These are phyloP conservation scores for Gomphus bonarii DNA, from an alignment of 1,284 basidiomycete species.

Conservation along the genomic window DNA sequence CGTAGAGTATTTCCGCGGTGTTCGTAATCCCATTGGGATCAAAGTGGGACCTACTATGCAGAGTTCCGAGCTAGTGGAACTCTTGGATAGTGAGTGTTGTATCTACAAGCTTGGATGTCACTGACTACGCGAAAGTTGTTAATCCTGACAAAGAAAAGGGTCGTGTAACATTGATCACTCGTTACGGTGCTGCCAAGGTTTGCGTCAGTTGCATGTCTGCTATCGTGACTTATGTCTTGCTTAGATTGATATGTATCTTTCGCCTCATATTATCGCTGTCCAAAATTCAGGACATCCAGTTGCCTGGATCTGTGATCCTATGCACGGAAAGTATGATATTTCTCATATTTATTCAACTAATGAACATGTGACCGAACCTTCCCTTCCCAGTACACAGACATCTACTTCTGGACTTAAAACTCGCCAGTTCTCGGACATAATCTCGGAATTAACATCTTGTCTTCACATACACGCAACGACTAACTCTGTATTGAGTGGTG, in stretches of 20 bases:
- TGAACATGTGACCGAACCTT: background rate
- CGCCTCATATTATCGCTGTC: conserved; percentile 79
- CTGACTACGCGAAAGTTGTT: conserved; percentile 44
- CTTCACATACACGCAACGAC: conserved; percentile 71
- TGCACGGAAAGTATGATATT: conserved; percentile 82
- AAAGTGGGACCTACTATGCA: conserved; percentile 91
- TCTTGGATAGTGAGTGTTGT: conserved; percentile 56
- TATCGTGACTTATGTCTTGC: background rate
- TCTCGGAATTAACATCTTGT: conserved; percentile 77
- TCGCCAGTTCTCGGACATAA: conserved; percentile 84
- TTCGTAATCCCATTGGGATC: conserved; percentile 93
- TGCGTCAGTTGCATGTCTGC: background rate
- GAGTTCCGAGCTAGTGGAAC: conserved; percentile 66
- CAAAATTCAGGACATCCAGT: conserved; percentile 76
- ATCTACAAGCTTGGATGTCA: too few species aligned
- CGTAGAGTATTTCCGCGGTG: conserved; percentile 91
- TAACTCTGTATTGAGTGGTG: conserved; percentile 78
- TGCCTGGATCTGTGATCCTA: conserved; percentile 93
- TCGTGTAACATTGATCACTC: conserved; percentile 83
- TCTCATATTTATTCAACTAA: background rate
- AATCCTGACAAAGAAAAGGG: conserved; percentile 81
- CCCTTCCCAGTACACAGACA: conserved; percentile 57
- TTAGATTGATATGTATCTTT: conserved; percentile 69
- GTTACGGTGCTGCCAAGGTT: conserved; percentile 87
- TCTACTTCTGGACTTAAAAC: conserved; percentile 74